These are phyloP conservation scores for Rhododendron mucronatum DNA, from an alignment of 148 eudicot species.

Conservation along the genomic window DNA sequence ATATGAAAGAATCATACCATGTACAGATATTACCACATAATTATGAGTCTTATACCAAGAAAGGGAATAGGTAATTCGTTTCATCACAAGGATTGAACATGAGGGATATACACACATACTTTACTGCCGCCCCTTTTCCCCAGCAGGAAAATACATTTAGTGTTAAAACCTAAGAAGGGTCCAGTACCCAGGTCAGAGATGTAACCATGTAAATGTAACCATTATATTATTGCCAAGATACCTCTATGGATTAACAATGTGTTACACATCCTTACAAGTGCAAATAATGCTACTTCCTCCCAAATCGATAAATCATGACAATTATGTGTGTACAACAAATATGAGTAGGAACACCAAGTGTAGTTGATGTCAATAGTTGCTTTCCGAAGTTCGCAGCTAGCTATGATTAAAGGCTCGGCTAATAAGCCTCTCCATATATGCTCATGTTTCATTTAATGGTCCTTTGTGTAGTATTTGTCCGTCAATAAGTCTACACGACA, in stretches of 20 bases:
- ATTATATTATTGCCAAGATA: not conserved
- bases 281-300: not conserved
- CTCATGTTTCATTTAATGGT: not conserved
- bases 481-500: not conserved
- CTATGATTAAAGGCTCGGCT: not conserved
- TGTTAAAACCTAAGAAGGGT: not conserved
- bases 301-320: not conserved
- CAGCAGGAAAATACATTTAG: not conserved
- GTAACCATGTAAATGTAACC: not conserved
- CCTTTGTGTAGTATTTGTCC: not conserved
- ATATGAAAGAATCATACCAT: not conserved
- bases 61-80: not conserved
- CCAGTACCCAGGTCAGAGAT: not conserved
- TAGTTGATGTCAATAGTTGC: not conserved
- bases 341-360: not conserved
- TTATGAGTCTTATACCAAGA: not conserved
- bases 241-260: not conserved
- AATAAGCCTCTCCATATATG: not conserved
- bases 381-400: not conserved
- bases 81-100: not conserved
- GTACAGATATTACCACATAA: not conserved
- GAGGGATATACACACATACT: not conserved
- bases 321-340: not conserved
- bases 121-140: not conserved
- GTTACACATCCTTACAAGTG: not conserved